phyloP scores from a whole-genome alignment of 2,329 filamentous ascomycete genomes.

The Alternaria metachromatica region DNA sequence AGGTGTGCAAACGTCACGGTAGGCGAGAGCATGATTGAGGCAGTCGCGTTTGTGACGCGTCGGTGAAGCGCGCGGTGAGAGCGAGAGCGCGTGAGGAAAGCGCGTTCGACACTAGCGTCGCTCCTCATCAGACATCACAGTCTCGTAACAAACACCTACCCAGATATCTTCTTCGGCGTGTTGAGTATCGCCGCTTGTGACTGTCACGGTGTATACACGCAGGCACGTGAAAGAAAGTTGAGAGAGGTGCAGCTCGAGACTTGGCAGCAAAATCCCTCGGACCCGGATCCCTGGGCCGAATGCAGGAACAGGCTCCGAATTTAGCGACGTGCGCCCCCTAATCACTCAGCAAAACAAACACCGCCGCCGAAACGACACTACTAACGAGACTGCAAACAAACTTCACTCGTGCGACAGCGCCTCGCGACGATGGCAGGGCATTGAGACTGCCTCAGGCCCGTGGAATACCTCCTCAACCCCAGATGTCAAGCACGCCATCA shows the following conservation, averaged over 20 bases:
- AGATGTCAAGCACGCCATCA: not conserved
- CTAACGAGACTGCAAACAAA: not conserved
- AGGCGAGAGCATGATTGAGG: conserved; percentile 3
- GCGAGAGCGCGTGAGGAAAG: conserved; percentile 9
- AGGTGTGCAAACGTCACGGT: not conserved
- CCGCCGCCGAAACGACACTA: not conserved
- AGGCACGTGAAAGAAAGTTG: not conserved
- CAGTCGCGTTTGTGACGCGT: conserved; percentile 14
- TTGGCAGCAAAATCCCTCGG: not conserved
- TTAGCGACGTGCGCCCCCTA: conserved; percentile 3
- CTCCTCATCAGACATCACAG: not conserved
- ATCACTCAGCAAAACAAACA: not conserved
- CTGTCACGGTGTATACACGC: not conserved
- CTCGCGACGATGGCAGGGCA: not conserved
- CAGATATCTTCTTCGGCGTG: not conserved
- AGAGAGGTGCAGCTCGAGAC: conserved; percentile 1
- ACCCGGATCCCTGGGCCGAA: not conserved
- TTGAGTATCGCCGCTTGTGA: not conserved
- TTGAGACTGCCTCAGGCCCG: not conserved
- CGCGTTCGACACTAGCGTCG: conserved; percentile 9
- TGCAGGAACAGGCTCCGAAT: conserved; percentile 15
- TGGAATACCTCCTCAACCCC: not conserved
- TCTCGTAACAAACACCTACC: not conserved
- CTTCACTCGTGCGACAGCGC: not conserved
- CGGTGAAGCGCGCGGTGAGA: conserved; percentile 3